Base-by-base conservation (phyloP, 202 grass and related monocot species). In the Elaeis oleifera region DNA sequence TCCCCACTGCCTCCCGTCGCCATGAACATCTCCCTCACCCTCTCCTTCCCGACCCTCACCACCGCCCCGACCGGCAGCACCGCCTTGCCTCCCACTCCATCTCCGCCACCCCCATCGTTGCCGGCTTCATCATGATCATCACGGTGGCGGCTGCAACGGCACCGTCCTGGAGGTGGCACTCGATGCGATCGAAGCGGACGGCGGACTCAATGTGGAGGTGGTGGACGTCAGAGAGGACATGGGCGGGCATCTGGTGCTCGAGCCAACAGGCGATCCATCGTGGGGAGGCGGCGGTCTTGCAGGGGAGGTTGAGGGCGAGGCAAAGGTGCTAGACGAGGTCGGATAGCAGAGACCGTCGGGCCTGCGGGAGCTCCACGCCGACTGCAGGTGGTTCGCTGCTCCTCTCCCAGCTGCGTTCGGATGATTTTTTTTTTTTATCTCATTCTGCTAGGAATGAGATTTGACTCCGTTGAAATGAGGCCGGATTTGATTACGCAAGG, bases 21-120 rank as follows among this genome's bases (percentile, higher is more conserved):
- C 92, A 92, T 83, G 9, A 97, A 66, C 92, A 91, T 91, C 77
- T 89, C 84, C 69, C 89, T 97, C 16, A 97, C 84, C 64, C 58
- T 83, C 65, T 91, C 84, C 61, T 89, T 91, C 5, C 81, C 92
- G 0, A 89, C 64, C 75, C 63, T 97, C 2, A 79, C 19, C 53
- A 79, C 92, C 21, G 51, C 62, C 7, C 88, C 84, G 1, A 81
- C 44, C 56, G 75, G 6, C 48, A 36, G 39, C 48, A 36, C 73
- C 60, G 52, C 62, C 56, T 55, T 11, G 36, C 36, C 27, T 53
- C 48, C 28, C 28, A 4, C 51, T 23, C 14, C n/a, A 50, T 24
- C 17, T 23, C 53, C 5, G 56, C 59, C 3, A 36, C 80, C 60
- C 36, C 36, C 0, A 54, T 20, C 11, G 17, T 49, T 4, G 56